Conservation (phyloP, 768 basidiomycete genomes). For the Suillus occidentalis region DNA sequence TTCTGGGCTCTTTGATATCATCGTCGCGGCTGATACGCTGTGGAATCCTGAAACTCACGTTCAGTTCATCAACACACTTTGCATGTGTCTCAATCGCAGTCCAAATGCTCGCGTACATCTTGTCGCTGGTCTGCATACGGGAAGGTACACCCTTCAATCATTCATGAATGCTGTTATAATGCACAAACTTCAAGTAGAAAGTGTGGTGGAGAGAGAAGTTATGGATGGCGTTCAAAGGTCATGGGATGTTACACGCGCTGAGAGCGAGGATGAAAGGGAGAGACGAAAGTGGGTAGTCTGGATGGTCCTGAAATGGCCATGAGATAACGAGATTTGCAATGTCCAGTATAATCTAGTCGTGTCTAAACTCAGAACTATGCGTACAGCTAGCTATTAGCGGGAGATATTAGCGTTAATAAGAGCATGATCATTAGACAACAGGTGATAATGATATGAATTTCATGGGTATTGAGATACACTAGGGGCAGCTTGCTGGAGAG, state of each 20-base stretch:
- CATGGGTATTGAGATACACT: neutral
- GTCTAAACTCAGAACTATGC: neutral
- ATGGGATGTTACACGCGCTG: constrained; percentile 54
- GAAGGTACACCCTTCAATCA: constrained; percentile 65
- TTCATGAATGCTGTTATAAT: constrained; percentile 46
- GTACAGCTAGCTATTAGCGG: neutral
- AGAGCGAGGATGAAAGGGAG: constrained; percentile 64
- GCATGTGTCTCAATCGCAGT: constrained; percentile 43
- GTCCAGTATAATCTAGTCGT: neutral
- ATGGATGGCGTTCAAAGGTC: constrained; percentile 36
- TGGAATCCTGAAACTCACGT: constrained; percentile 69
- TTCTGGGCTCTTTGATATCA: constrained; percentile 52
- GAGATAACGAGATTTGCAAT: neutral
- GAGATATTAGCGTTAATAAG: neutral
- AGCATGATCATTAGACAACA: neutral
- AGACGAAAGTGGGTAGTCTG: constrained; percentile 73
- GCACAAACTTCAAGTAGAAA: constrained; percentile 47
- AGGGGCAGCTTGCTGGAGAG: no score
- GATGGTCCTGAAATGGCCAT: constrained; percentile 56
- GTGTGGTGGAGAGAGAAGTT: constrained; percentile 49
- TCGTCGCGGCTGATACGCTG: constrained; percentile 74
- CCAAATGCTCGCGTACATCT: constrained; percentile 54
- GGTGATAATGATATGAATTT: neutral
- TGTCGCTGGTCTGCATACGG: constrained; percentile 77
- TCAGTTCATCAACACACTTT: constrained; percentile 54